A percentile compares a stretch with the other conserved stretches of the same genome.
phyloP scores from a whole-genome alignment of 2,329 filamentous ascomycete species.

The Cordyceps pruinosa region DNA sequence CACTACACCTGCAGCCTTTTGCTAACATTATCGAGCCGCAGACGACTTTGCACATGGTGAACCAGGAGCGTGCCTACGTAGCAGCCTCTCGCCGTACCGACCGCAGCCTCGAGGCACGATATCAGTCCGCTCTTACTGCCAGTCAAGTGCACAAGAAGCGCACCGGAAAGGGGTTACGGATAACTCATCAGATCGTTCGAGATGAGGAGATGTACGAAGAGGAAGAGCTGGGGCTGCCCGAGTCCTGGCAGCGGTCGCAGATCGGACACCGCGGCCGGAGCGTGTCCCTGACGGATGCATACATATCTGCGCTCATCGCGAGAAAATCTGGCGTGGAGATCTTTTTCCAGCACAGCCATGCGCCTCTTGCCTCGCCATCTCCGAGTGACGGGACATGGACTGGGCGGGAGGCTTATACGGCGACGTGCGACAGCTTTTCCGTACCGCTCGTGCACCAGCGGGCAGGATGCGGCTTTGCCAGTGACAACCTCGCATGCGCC shows the following conservation, averaged over 20 bases:
- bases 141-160: slow-evolving; percentile 88
- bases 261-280: background rate
- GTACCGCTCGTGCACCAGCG: background rate
- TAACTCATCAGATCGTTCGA: slow-evolving; percentile 78
- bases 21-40: no score
- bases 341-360: background rate
- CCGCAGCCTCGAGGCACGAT: slow-evolving; percentile 75
- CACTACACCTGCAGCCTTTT: no score
- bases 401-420: no score
- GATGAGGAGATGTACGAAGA: slow-evolving; percentile 97
- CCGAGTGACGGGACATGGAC: no score
- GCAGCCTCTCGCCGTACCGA: slow-evolving; percentile 84
- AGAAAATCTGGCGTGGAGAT: background rate
- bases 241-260: background rate
- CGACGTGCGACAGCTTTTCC: no score
- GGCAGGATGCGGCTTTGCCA: background rate
- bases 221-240: slow-evolving; percentile 50
- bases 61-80: slow-evolving; percentile 84
- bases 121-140: slow-evolving; percentile 79
- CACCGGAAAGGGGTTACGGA: slow-evolving; percentile 73
- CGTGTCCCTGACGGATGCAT: background rate
- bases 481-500: background rate
- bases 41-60: slow-evolving; percentile 25
- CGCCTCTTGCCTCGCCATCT: background rate
- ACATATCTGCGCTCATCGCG: background rate